Percentiles rank a stretch among this genome's conserved stretches.
Conservation (phyloP, 2,329 filamentous ascomycete species). For the Diplodia seriata region DNA sequence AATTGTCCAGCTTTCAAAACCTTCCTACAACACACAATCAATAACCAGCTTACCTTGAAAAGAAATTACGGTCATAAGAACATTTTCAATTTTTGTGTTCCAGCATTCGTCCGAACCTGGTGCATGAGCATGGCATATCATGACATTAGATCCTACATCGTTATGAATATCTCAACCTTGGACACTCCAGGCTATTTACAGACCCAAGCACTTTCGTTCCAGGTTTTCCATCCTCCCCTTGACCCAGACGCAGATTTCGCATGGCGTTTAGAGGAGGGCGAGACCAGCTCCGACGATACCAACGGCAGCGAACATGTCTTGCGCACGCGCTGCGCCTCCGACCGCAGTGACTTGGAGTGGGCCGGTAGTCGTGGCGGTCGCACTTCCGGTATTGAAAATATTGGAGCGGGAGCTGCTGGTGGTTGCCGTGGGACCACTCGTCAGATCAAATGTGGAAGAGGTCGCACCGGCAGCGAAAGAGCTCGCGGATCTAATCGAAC, state of each 20-base stretch:
- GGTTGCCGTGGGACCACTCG: background rate
- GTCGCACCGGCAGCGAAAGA: background rate
- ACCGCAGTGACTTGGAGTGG: slow-evolving; percentile 11
- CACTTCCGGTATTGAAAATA: slow-evolving; percentile 5
- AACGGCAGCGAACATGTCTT: slow-evolving; percentile 18
- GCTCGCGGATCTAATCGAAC: background rate
- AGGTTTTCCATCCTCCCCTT: background rate
- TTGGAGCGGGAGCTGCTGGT: slow-evolving; percentile 2
- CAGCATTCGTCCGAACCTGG: background rate
- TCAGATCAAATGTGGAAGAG: background rate
- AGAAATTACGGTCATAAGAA: too few species aligned
- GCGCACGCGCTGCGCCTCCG: slow-evolving; percentile 4
- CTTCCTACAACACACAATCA: too few species aligned
- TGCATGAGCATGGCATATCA: background rate
- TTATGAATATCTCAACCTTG: too few species aligned
- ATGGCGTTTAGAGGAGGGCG: slow-evolving; percentile 2
- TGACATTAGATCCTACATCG: slow-evolving; percentile 5
- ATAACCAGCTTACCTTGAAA: too few species aligned
- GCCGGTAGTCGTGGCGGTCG: slow-evolving; percentile 2
- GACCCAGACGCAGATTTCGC: too few species aligned
- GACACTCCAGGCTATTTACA: background rate
- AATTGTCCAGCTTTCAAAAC: too few species aligned
- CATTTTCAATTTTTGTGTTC: too few species aligned
- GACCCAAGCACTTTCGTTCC: background rate
- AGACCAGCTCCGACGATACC: slow-evolving; percentile 17